phyloP scores from a whole-genome alignment of 2,329 filamentous ascomycete genomes.

The Alternaria hordeiaustralica region DNA sequence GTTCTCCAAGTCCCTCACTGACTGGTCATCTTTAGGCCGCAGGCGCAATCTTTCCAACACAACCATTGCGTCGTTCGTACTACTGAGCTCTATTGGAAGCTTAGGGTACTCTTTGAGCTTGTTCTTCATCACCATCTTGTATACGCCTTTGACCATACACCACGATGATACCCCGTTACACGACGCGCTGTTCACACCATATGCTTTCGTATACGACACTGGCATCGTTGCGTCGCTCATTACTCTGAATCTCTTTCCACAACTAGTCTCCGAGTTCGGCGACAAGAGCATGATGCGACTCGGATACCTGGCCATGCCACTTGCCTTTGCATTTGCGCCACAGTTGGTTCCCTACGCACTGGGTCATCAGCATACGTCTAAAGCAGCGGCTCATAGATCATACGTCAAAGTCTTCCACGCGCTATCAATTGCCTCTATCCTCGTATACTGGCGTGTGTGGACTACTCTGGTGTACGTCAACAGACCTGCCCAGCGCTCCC shows the following conservation, averaged over 20 bases:
- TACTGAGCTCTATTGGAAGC: constrained; percentile 65
- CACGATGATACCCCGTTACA: constrained; percentile 33
- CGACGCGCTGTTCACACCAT: constrained; percentile 45
- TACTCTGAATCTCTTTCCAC: constrained; percentile 51
- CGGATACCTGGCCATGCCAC: constrained; percentile 39
- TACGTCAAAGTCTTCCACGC: constrained; percentile 58
- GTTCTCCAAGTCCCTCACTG: background rate
- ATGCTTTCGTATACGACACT: constrained; percentile 42
- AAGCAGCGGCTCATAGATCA: constrained; percentile 48
- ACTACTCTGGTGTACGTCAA: constrained; percentile 55
- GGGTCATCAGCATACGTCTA: constrained; percentile 55
- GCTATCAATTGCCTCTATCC: constrained; percentile 53
- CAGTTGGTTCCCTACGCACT: constrained; percentile 56
- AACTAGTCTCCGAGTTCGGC: constrained; percentile 26
- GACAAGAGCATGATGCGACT: constrained; percentile 33
- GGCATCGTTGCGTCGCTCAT: constrained; percentile 57
- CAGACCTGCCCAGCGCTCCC: constrained; percentile 55
- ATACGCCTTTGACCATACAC: constrained; percentile 60
- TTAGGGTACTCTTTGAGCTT: constrained; percentile 69
- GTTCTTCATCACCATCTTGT: constrained; percentile 66
- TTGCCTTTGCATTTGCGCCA: constrained; percentile 46
- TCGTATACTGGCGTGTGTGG: constrained; percentile 57
- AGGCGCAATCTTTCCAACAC: constrained; percentile 61
- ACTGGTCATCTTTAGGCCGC: constrained; percentile 44
- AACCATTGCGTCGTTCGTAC: constrained; percentile 61